Conservation (phyloP, 495 filamentous ascomycete species). For the Penicillium paradoxum region DNA sequence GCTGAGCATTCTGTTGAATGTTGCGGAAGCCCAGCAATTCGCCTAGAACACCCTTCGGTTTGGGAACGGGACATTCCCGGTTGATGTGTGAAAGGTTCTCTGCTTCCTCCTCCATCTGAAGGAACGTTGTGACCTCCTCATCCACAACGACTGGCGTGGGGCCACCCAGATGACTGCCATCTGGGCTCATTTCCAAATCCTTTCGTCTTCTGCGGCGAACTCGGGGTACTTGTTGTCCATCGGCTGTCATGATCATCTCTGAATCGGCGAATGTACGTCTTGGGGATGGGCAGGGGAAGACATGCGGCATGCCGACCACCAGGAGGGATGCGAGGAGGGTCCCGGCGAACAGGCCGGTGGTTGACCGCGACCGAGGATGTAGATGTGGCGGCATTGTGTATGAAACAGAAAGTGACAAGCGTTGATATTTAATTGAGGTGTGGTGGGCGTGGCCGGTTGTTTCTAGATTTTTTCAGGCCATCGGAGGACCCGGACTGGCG, state of each 20-base stretch:
- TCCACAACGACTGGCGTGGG: conserved; percentile 26
- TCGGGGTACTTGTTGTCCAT: conserved; percentile 39
- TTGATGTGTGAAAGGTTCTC: conserved; percentile 29
- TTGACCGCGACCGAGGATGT: conserved; percentile 86
- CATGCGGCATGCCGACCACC: conserved; percentile 83
- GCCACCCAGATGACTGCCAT: conserved; percentile 14
- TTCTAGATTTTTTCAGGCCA: conserved; percentile 21
- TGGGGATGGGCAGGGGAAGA: conserved; percentile 91
- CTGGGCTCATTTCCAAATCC: conserved; percentile 25
- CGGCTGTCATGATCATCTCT: conserved; percentile 49
- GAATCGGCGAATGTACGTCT: conserved; percentile 67
- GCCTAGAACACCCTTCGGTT: conserved; percentile 70
- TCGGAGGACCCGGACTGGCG: conserved; percentile 11
- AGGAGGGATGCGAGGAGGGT: conserved; percentile 88
- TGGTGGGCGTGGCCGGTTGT: conserved; percentile 11
- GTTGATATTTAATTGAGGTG: conserved; percentile 2
- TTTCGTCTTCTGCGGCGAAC: conserved; percentile 32
- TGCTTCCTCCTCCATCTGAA: conserved; percentile 43
- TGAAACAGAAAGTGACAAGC: background rate
- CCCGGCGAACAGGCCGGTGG: conserved; percentile 87
- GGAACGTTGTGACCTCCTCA: conserved; percentile 43
- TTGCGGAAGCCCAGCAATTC: conserved; percentile 63
- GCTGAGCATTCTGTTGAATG: conserved; percentile 12
- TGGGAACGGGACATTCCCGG: conserved; percentile 75
- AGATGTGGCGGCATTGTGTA: conserved; percentile 78